These are phyloP conservation scores for Moesziomyces sp. DNA, from an alignment of 1,284 basidiomycete genomes.

Conservation along the genomic window DNA sequence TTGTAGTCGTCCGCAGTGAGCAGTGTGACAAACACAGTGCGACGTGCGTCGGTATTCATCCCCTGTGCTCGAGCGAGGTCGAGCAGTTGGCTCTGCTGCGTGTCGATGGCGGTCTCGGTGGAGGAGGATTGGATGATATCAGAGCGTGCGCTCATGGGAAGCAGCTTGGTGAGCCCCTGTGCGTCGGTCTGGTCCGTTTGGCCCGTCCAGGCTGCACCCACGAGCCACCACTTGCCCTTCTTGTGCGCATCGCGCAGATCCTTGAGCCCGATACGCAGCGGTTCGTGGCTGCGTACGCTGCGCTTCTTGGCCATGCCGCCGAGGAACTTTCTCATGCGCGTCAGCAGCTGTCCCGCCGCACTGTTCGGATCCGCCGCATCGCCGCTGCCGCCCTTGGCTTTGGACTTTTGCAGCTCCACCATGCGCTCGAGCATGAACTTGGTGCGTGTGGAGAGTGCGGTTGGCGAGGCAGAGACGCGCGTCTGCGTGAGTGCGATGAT, in stretches of 20 bases:
- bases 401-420: slow-evolving; percentile 46
- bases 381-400: neutral
- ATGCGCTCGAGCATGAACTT: slow-evolving; percentile 66
- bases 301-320: slow-evolving; percentile 52
- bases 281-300: slow-evolving; percentile 52
- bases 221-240: slow-evolving; percentile 98
- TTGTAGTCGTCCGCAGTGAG: slow-evolving; percentile 86
- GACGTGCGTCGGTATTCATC: slow-evolving; percentile 96
- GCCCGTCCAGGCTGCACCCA: slow-evolving; percentile 95
- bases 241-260: slow-evolving; percentile 86
- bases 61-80: slow-evolving; percentile 90
- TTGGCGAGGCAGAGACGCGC: slow-evolving; percentile 23
- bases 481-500: slow-evolving; percentile 60
- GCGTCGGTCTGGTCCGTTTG: slow-evolving; percentile 81
- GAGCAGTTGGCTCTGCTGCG: slow-evolving; percentile 73
- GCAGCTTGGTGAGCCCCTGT: slow-evolving; percentile 36
- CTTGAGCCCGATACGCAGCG: slow-evolving; percentile 70
- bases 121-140: slow-evolving; percentile 24
- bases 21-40: slow-evolving; percentile 88
- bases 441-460: slow-evolving; percentile 43
- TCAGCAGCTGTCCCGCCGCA: slow-evolving; percentile 27
- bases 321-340: slow-evolving; percentile 60
- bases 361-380: slow-evolving; percentile 26
- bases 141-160: slow-evolving; percentile 35
- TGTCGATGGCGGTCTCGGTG: slow-evolving; percentile 68